phyloP scores from a whole-genome alignment of 257 asterid species.

The Anisodus tanguticus region DNA sequence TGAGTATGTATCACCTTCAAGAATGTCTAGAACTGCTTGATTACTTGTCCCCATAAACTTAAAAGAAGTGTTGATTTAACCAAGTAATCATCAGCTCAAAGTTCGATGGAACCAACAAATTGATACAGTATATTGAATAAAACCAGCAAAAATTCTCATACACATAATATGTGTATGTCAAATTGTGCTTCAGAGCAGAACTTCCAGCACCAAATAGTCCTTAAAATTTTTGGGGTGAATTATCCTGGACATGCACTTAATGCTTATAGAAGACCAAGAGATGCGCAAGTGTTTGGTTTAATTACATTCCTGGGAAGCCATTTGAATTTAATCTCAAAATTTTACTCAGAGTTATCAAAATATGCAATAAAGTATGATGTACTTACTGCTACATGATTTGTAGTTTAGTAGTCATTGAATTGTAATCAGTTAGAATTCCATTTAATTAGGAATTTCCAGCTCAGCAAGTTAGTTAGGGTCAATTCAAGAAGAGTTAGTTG shows the following conservation, averaged over 20 bases:
- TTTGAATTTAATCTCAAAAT: neutral
- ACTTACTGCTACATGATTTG: too few relatives aligned
- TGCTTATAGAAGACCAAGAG: neutral
- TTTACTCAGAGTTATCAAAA: neutral
- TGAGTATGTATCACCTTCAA: constrained; percentile 23
- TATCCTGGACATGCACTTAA: neutral
- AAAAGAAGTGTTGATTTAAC: neutral
- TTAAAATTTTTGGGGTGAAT: neutral
- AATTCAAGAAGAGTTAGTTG: too few relatives aligned
- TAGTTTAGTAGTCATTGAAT: too few relatives aligned
- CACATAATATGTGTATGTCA: neutral
- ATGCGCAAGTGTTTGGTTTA: neutral
- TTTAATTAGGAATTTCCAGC: too few relatives aligned
- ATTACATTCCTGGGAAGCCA: neutral
- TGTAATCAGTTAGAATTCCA: too few relatives aligned
- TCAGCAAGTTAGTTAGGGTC: too few relatives aligned
- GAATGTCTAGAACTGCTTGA: neutral
- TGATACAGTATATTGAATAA: neutral
- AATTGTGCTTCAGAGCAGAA: constrained; percentile 13
- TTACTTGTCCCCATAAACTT: neutral
- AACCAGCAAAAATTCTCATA: neutral
- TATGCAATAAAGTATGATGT: neutral
- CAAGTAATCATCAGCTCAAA: neutral
- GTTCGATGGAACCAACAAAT: constrained; percentile 22
- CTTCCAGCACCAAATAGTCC: neutral